These are phyloP conservation scores for Biscogniauxia mediterranea DNA, from an alignment of 2,329 filamentous ascomycete genomes.

Conservation along the genomic window DNA sequence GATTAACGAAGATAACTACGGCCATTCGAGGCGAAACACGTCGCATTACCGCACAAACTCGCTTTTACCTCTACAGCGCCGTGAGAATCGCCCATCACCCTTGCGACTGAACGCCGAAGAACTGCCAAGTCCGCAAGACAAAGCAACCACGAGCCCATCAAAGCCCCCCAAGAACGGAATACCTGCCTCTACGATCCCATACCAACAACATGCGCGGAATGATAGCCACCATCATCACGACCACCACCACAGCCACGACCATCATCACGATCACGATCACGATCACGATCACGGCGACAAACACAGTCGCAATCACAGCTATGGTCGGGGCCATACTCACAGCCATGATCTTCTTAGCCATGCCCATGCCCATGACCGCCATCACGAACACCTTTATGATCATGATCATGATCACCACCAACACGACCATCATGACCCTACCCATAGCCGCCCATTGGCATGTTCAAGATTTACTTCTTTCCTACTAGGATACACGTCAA, in stretches of 20 bases:
- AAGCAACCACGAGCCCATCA: conserved; percentile 13
- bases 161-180: conserved; percentile 15
- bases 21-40: conserved; percentile 26
- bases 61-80: conserved; percentile 31
- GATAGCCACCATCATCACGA: conserved; percentile 27
- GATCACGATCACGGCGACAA: conserved; percentile 1
- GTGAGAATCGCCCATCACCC: conserved; percentile 35
- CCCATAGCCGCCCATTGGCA: conserved; percentile 32
- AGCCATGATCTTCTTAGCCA: conserved; percentile 17
- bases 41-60: conserved; percentile 36
- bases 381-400: too few species aligned
- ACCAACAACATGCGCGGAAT: conserved; percentile 28
- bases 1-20: conserved; percentile 26
- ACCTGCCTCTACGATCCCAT: conserved; percentile 16
- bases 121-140: conserved; percentile 19
- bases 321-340: conserved; percentile 18
- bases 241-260: conserved; percentile 16
- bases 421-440: too few species aligned
- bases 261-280: conserved; percentile 11
- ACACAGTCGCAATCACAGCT: conserved; percentile 22
- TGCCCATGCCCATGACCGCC: too few species aligned
- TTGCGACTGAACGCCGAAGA: conserved; percentile 30
- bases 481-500: conserved; percentile 66
- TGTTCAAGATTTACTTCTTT: conserved; percentile 70
- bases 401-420: too few species aligned